Conservation (phyloP, 208 protist genomes). For the Crithidia mellificae region DNA sequence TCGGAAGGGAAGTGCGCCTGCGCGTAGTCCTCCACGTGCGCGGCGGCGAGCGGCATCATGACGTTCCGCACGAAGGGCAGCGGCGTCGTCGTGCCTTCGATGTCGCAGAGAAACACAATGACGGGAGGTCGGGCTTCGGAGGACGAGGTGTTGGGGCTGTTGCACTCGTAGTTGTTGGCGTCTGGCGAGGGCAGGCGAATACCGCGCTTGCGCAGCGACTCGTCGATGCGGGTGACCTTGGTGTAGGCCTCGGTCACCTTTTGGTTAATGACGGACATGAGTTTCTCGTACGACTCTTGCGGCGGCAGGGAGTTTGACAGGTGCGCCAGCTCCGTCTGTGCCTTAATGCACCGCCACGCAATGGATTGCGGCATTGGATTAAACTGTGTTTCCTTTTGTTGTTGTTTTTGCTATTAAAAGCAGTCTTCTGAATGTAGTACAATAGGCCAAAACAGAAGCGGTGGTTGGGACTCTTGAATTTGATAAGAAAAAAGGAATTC, state of each 20-base stretch:
- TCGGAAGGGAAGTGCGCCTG: conserved; percentile 40
- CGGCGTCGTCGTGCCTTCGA: conserved; percentile 87
- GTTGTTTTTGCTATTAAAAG: background rate
- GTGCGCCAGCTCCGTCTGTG: conserved; percentile 33
- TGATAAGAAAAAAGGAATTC: no score
- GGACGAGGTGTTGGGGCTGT: background rate
- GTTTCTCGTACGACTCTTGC: conserved; percentile 2
- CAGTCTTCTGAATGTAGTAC: no score
- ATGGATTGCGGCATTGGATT: background rate
- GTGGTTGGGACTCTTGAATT: background rate
- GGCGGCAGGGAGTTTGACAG: conserved; percentile 32
- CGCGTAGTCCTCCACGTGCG: conserved; percentile 46
- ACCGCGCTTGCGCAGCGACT: background rate
- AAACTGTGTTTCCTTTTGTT: no score
- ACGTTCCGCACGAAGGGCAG: conserved; percentile 72
- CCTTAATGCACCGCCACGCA: conserved; percentile 13
- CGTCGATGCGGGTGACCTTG: background rate
- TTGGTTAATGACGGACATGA: background rate
- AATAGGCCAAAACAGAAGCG: background rate
- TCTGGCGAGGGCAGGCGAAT: background rate
- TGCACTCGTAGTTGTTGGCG: background rate
- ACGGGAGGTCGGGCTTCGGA: background rate
- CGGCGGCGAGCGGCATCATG: conserved; percentile 48
- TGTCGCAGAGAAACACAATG: conserved; percentile 65
- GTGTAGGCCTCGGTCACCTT: background rate